Conservation (phyloP, 257 asterid genomes). For the Schizonepeta tenuifolia region DNA sequence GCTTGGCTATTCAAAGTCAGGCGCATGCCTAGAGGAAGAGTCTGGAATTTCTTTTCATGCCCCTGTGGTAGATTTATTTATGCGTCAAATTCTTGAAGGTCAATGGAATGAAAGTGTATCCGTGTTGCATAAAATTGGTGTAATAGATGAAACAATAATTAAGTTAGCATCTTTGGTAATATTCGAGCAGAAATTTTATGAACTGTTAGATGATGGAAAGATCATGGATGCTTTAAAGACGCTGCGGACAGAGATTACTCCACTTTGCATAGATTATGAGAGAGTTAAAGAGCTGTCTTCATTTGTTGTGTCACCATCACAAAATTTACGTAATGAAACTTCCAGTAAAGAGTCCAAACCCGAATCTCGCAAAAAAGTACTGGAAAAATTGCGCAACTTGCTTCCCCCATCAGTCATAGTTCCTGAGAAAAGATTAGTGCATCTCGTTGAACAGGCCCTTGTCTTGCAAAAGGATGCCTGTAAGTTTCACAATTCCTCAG, state of each 20-base stretch:
- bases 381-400: slow-evolving; percentile 66
- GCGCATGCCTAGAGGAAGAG: slow-evolving; percentile 71
- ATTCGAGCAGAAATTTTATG: slow-evolving; percentile 81
- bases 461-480: slow-evolving; percentile 70
- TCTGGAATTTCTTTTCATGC: slow-evolving; percentile 72
- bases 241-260: slow-evolving; percentile 69
- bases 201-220: slow-evolving; percentile 59
- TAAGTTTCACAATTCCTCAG: slow-evolving; percentile 67
- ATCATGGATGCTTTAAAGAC: slow-evolving; percentile 76
- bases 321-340: slow-evolving; percentile 34
- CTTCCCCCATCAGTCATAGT: slow-evolving; percentile 78
- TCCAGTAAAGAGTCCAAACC: slow-evolving; percentile 41
- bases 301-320: slow-evolving; percentile 51
- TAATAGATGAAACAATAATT: slow-evolving; percentile 51
- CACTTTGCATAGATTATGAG: slow-evolving; percentile 53
- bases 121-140: slow-evolving; percentile 53
- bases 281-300: slow-evolving; percentile 68
- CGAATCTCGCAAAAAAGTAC: slow-evolving; percentile 54
- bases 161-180: slow-evolving; percentile 69
- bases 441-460: slow-evolving; percentile 87
- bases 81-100: slow-evolving; percentile 76
- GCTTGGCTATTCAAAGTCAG: slow-evolving; percentile 74
- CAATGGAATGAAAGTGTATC: slow-evolving; percentile 80
- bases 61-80: slow-evolving; percentile 55
- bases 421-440: slow-evolving; percentile 70